phyloP scores from a whole-genome alignment of 768 basidiomycete genomes.

The Suillus tomentosus region DNA sequence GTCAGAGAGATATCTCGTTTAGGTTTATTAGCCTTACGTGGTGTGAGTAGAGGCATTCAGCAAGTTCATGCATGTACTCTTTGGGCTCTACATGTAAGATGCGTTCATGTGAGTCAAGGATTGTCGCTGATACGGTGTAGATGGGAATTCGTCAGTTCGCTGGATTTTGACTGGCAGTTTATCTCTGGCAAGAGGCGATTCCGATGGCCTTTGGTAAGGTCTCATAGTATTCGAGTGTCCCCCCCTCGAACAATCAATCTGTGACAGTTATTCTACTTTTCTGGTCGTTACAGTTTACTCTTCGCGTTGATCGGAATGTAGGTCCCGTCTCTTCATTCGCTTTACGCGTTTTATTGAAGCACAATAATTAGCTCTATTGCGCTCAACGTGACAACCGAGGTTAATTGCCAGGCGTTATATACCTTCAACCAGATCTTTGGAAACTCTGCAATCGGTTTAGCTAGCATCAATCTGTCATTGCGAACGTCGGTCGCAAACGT shows the following conservation, averaged over 20 bases:
- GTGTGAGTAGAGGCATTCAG: slow-evolving; percentile 33
- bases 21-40: slow-evolving; percentile 12
- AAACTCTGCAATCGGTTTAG: slow-evolving; percentile 66
- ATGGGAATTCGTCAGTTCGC: slow-evolving; percentile 67
- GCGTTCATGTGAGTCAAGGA: not conserved
- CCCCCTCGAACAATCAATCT: slow-evolving; percentile 6
- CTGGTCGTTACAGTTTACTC: slow-evolving; percentile 65
- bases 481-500: slow-evolving; percentile 52
- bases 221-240: not conserved
- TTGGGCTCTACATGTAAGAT: slow-evolving; percentile 62
- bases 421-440: slow-evolving; percentile 69
- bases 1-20: slow-evolving; percentile 14
- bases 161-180: slow-evolving; percentile 67
- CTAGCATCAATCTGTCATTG: slow-evolving; percentile 70
- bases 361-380: slow-evolving; percentile 47
- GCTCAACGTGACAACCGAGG: slow-evolving; percentile 57
- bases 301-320: slow-evolving; percentile 72
- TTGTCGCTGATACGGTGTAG: slow-evolving; percentile 34
- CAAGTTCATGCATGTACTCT: slow-evolving; percentile 59
- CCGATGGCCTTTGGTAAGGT: slow-evolving; percentile 65
- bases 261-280: slow-evolving; percentile 64
- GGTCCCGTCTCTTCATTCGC: slow-evolving; percentile 25
- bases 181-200: slow-evolving; percentile 57
- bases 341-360: slow-evolving; percentile 4
- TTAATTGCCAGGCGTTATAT: slow-evolving; percentile 69